A percentile compares a stretch with the other conserved stretches of the same genome.
phyloP scores from a whole-genome alignment of 2,329 filamentous ascomycete species.

The Xylariaceae sp. region DNA sequence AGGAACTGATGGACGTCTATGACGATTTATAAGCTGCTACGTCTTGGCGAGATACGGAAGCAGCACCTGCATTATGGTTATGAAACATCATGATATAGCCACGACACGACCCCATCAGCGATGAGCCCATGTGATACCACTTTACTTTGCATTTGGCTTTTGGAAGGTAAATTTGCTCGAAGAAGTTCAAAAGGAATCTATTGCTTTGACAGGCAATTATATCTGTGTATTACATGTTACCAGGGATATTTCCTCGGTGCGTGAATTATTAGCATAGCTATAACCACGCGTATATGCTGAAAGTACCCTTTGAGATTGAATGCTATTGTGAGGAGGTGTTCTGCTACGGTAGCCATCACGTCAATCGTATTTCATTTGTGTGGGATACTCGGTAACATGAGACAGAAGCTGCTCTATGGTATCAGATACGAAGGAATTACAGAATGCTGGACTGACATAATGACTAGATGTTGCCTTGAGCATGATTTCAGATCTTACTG shows the following conservation, averaged over 20 bases:
- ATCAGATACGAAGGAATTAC: too few relatives aligned
- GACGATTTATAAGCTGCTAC: constrained; percentile 25
- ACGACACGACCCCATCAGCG: constrained; percentile 8
- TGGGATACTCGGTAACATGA: too few relatives aligned
- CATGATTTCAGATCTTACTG: too few relatives aligned
- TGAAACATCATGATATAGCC: constrained; percentile 5
- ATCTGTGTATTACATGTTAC: constrained; percentile 1
- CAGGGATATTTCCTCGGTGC: neutral
- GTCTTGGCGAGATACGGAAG: neutral
- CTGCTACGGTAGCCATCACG: too few relatives aligned
- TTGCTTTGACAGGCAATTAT: neutral
- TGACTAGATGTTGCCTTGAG: too few relatives aligned
- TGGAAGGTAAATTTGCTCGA: neutral
- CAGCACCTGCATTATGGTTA: neutral
- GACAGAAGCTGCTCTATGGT: too few relatives aligned
- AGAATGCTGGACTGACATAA: too few relatives aligned
- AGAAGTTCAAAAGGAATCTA: constrained; percentile 6
- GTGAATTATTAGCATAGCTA: neutral
- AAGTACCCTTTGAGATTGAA: too few relatives aligned
- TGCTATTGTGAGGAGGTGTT: too few relatives aligned
- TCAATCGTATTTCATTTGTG: too few relatives aligned
- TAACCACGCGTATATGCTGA: too few relatives aligned
- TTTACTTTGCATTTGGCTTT: constrained; percentile 24
- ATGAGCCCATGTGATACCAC: constrained; percentile 33
- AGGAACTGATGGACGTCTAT: constrained; percentile 39